Conservation (phyloP, 352 stramenopile species). For the Poterioochromonas sp. region DNA sequence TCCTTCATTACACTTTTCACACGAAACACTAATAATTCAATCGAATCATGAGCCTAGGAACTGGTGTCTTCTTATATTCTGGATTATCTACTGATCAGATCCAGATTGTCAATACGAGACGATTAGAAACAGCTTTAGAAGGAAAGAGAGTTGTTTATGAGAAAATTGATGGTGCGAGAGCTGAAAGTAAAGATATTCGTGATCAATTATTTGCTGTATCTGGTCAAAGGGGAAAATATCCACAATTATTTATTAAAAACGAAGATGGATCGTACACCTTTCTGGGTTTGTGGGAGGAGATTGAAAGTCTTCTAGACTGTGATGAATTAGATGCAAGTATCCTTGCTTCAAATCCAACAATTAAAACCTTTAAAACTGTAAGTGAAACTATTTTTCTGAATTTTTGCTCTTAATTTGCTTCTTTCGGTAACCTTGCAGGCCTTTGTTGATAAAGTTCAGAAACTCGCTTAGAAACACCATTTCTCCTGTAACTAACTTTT, state of each 20-base stretch:
- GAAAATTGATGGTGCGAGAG: not conserved
- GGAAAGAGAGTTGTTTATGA: not conserved
- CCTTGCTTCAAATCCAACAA: not conserved
- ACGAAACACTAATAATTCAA: no score
- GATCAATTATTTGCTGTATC: slow-evolving; percentile 21
- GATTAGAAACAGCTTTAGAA: not conserved
- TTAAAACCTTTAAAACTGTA: slow-evolving; percentile 17
- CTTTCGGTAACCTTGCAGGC: not conserved
- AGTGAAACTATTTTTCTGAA: no score
- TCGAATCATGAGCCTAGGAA: no score
- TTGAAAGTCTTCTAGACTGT: slow-evolving; percentile 21
- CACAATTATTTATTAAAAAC: slow-evolving; percentile 22
- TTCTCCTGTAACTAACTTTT: no score
- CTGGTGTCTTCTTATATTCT: not conserved
- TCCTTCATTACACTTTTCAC: no score
- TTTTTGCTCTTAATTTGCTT: not conserved
- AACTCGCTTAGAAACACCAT: no score
- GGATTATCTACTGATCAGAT: slow-evolving; percentile 11
- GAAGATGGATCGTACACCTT: not conserved
- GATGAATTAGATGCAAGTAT: not conserved
- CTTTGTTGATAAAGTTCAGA: no score
- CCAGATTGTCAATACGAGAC: slow-evolving; percentile 1
- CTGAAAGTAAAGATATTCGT: not conserved
- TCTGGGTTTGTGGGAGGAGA: slow-evolving; percentile 22
- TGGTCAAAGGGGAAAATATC: slow-evolving; percentile 17